A percentile compares a stretch with the other conserved stretches of the same genome.
These are phyloP conservation scores for Apiosordaria backusii DNA, from an alignment of 495 filamentous ascomycete species.

Conservation along the genomic window DNA sequence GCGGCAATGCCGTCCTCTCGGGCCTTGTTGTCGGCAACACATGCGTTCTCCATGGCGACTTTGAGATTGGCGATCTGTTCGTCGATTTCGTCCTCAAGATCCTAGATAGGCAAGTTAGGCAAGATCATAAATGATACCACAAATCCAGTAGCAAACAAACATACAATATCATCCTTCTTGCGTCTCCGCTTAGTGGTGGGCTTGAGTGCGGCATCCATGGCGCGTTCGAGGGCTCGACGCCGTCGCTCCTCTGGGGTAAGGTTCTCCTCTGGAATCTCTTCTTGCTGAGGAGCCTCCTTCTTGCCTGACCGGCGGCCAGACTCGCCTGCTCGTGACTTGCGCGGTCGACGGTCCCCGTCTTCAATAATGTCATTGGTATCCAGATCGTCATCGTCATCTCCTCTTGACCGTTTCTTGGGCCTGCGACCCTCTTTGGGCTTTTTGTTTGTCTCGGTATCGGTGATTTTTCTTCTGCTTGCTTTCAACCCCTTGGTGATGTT, in stretches of 20 bases:
- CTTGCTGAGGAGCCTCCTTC: slow-evolving; percentile 52
- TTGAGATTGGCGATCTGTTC: slow-evolving; percentile 85
- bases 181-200: slow-evolving; percentile 74
- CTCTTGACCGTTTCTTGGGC: slow-evolving; percentile 64
- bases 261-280: slow-evolving; percentile 61
- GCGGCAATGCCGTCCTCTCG: slow-evolving; percentile 75
- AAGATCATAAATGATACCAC: neutral
- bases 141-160: slow-evolving; percentile 28
- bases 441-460: slow-evolving; percentile 55
- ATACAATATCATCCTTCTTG: slow-evolving; percentile 84
- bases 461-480: slow-evolving; percentile 68
- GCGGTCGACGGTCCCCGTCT: slow-evolving; percentile 49
- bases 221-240: slow-evolving; percentile 72
- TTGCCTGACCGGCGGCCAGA: slow-evolving; percentile 40
- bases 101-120: slow-evolving; percentile 47
- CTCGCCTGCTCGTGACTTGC: slow-evolving; percentile 36
- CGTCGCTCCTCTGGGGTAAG: slow-evolving; percentile 65
- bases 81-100: slow-evolving; percentile 84
- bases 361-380: slow-evolving; percentile 46
- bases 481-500: slow-evolving; percentile 70
- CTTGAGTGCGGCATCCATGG: slow-evolving; percentile 83
- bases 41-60: slow-evolving; percentile 86
- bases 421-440: slow-evolving; percentile 73
- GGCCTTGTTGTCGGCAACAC: slow-evolving; percentile 75
- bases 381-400: slow-evolving; percentile 54